Conservation (phyloP, 2,329 filamentous ascomycete genomes). For the Chaetomiaceae sp. region DNA sequence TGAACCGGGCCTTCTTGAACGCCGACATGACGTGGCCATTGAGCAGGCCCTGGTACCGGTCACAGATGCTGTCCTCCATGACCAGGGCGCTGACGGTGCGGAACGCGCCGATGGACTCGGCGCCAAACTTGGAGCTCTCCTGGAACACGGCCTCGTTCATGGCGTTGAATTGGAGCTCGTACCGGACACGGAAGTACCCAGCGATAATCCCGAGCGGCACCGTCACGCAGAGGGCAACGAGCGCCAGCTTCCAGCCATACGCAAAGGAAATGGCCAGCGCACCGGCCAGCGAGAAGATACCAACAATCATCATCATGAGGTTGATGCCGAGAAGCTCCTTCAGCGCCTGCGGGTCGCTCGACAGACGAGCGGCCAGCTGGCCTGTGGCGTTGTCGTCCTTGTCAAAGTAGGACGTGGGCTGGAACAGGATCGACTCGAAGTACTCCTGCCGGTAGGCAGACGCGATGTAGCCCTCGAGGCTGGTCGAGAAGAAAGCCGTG, state of each 20-base stretch:
- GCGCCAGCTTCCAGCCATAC: conserved; percentile 72
- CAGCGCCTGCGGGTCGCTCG: conserved; percentile 53
- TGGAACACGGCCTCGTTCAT: conserved; percentile 65
- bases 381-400: conserved; percentile 55
- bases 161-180: conserved; percentile 63
- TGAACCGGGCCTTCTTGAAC: conserved; percentile 56
- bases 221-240: conserved; percentile 61
- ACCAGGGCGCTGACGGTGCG: conserved; percentile 67
- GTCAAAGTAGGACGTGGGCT: conserved; percentile 58
- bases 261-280: conserved; percentile 62
- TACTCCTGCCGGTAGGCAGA: conserved; percentile 56
- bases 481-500: conserved; percentile 41
- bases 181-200: conserved; percentile 48
- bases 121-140: conserved; percentile 68
- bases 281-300: conserved; percentile 61
- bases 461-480: conserved; percentile 45
- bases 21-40: conserved; percentile 54
- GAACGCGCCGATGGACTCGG: conserved; percentile 69
- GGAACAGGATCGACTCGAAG: conserved; percentile 54
- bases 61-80: conserved; percentile 60
- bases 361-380: conserved; percentile 52
- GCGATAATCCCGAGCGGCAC: conserved; percentile 45
- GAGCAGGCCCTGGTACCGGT: conserved; percentile 57
- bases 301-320: conserved; percentile 58
- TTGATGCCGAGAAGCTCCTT: conserved; percentile 60